phyloP scores from a whole-genome alignment of 495 filamentous ascomycete genomes.

The Tetracladium setigerum region DNA sequence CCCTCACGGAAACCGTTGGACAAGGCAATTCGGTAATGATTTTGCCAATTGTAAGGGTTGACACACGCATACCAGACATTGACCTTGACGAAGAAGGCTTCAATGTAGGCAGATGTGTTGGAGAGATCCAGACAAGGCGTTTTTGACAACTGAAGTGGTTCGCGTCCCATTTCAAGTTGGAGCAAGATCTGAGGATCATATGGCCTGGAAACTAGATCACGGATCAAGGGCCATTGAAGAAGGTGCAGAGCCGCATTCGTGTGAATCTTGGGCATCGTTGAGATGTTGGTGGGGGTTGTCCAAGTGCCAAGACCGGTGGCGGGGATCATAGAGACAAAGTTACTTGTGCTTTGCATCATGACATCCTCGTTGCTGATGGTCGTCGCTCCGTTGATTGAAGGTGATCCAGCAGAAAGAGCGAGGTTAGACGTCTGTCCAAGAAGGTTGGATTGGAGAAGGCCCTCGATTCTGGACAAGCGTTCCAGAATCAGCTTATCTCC shows the following conservation, averaged over 20 bases:
- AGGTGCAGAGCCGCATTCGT: conserved; percentile 72
- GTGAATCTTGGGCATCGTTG: conserved; percentile 77
- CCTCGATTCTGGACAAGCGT: conserved; percentile 67
- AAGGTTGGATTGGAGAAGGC: conserved; percentile 61
- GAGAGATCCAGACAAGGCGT: conserved; percentile 59
- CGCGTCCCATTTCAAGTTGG: conserved; percentile 74
- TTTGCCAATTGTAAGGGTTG: conserved; percentile 75
- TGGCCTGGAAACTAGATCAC: conserved; percentile 63
- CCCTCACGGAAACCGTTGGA: conserved; percentile 67
- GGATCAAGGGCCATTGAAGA: conserved; percentile 73
- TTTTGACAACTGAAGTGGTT: conserved; percentile 59
- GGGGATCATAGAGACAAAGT: conserved; percentile 51
- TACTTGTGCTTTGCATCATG: conserved; percentile 33
- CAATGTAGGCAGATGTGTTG: conserved; percentile 65
- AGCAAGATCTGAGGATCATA: conserved; percentile 73
- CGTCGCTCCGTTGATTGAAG: conserved; percentile 60
- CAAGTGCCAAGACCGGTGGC: conserved; percentile 66
- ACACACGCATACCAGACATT: conserved; percentile 84
- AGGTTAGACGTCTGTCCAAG: conserved; percentile 41
- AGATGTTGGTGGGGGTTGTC: conserved; percentile 65
- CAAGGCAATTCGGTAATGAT: conserved; percentile 63
- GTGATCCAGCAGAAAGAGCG: conserved; percentile 47
- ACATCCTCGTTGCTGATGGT: conserved; percentile 58
- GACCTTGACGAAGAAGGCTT: conserved; percentile 70
- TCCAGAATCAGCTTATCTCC: conserved; percentile 81